Percentiles rank a stretch among this genome's conserved stretches.
These are phyloP conservation scores for Fusarium secorum DNA, from an alignment of 2,329 filamentous ascomycete genomes.

Conservation along the genomic window DNA sequence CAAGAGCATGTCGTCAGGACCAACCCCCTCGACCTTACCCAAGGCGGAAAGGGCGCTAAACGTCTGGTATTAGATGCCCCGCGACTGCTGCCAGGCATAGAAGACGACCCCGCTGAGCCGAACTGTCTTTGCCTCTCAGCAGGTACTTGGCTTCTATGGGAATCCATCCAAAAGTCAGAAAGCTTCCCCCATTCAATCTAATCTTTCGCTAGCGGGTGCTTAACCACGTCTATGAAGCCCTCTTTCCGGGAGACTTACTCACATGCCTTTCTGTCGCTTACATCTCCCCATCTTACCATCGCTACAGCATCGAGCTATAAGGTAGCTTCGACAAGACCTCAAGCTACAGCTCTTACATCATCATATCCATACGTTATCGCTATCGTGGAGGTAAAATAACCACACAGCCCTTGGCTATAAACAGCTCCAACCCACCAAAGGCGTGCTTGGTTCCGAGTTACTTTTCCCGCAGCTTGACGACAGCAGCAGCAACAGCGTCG, in stretches of 20 bases:
- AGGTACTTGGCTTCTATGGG: constrained; percentile 20
- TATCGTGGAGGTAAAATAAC: constrained; percentile 5
- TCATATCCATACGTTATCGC: constrained; percentile 13
- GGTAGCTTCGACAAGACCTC: neutral
- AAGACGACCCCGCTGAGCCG: constrained; percentile 25
- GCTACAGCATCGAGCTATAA: neutral
- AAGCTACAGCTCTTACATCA: constrained; percentile 27
- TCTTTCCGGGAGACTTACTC: constrained; percentile 3
- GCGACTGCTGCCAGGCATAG: constrained; percentile 16
- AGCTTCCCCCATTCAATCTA: constrained; percentile 24
- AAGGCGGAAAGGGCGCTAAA: constrained; percentile 27
- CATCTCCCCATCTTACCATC: neutral
- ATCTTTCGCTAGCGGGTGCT: constrained; percentile 12
- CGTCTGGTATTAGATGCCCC: constrained; percentile 13
- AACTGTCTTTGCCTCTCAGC: constrained; percentile 3
- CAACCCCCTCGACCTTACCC: constrained; percentile 1
- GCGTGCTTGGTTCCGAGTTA: constrained; percentile 1
- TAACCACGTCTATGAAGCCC: constrained; percentile 8
- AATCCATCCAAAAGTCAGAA: constrained; percentile 30
- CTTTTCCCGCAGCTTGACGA: constrained; percentile 12
- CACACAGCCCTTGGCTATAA: neutral
- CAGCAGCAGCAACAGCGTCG: neutral
- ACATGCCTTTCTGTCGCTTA: constrained; percentile 8
- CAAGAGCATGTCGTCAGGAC: neutral
- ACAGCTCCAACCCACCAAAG: constrained; percentile 14